Evolutionary conservation across 225 moss, liverwort and hornwort species (phyloP), one percentile per base, ranked within the genome.

Genomic region (Pleurozium schreberi): DNA sequence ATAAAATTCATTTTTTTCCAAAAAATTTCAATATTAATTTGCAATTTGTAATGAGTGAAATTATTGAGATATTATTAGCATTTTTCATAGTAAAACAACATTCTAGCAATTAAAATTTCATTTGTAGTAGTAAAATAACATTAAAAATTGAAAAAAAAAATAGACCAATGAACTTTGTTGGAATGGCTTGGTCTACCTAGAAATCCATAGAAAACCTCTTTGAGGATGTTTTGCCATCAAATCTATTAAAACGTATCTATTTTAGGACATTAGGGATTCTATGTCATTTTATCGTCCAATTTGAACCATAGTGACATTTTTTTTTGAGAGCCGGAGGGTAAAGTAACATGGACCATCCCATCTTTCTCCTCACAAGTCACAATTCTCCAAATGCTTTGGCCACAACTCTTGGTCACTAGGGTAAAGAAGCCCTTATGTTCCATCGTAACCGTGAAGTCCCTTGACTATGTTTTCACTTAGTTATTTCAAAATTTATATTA

Each of bases 211-310:
- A 68, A 1, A 68, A 13, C 23, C 1, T 68, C 13, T 68, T 8
- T 5, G n/a, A 68, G 1, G 7, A 12, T 22, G 4, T 68, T 2
- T n/a, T 0, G 0, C 4, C 0, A 0, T 13, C 22, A 68, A 68
- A n/a, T 23, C 13, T 40, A 22, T 68, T 2, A 68, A n/a, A n/a
- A 4, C n/a, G 11, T 19, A 40, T 40, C 40, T 7, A 23, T 14
- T 40, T 23, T 26, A 70, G 23, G 15, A 8, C 42, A 70, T 15
- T 0, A 15, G 43, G 43, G 28, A 18, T 73, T 45, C 0, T 18
- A 10, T 18, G 2, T 26, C 10, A 45, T 6, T 73, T 1, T 45
- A 47, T 73, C 13, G 45, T 30, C 45, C 0, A 30, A 10, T 73
- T 17, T 11, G 8, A 73, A 28, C 28, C 6, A 45, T 17, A 30